Conservation (phyloP, 345 rosid species). For the Camelina neglecta region DNA sequence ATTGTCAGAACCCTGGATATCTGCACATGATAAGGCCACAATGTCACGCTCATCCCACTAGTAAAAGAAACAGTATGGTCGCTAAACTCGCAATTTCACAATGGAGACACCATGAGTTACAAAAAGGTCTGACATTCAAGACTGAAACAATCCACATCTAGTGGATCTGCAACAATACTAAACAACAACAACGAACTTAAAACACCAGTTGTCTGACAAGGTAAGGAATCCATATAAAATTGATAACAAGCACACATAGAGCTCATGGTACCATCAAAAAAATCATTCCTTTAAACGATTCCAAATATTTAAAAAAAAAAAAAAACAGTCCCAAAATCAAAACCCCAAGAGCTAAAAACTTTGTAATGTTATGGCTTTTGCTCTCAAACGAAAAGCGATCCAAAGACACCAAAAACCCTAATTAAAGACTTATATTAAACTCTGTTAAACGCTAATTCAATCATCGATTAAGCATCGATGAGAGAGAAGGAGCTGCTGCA, state of each 20-base stretch:
- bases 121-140: not conserved
- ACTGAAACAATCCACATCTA: slow-evolving; percentile 6
- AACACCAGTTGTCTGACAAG: not conserved
- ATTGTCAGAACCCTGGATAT: slow-evolving; percentile 73
- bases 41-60: slow-evolving; percentile 29
- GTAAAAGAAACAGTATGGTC: slow-evolving; percentile 3
- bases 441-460: not conserved
- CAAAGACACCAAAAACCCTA: slow-evolving; percentile 38
- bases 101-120: not conserved
- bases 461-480: slow-evolving; percentile 5
- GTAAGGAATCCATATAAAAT: not conserved
- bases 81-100: slow-evolving; percentile 13
- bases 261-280: slow-evolving; percentile 3
- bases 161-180: slow-evolving; percentile 24
- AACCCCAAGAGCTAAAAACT: slow-evolving; percentile 22
- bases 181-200: not conserved
- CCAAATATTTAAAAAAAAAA: not conserved
- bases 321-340: slow-evolving; percentile 20
- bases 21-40: slow-evolving; percentile 56
- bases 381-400: not conserved
- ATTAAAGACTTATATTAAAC: not conserved
- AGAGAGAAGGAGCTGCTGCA: not conserved
- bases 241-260: slow-evolving; percentile 3
- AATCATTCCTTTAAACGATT: not conserved
- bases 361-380: not conserved